Evolutionary conservation across 129 eudicot genomes (phyloP).

Genomic region (Pittosporum tobira): DNA sequence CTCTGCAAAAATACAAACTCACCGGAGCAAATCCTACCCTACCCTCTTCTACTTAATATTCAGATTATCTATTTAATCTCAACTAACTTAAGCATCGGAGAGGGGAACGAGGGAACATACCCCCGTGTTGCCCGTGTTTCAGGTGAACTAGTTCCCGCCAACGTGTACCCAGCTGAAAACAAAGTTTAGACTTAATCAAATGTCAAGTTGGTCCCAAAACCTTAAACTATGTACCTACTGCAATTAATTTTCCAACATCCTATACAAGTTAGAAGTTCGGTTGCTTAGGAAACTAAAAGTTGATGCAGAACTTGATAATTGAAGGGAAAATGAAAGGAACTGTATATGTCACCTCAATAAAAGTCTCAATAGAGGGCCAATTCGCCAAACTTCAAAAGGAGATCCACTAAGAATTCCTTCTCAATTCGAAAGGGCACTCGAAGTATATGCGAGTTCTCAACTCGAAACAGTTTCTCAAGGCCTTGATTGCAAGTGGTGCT

Average conservation of each 20-base stretch:
- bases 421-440: slow-evolving; percentile 87
- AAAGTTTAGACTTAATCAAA: no score
- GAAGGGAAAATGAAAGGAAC: background rate
- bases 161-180: no score
- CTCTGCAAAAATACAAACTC: no score
- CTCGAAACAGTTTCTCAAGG: slow-evolving; percentile 69
- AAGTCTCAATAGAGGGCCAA: slow-evolving; percentile 85
- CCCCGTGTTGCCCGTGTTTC: no score
- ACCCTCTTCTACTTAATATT: no score
- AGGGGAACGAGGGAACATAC: no score
- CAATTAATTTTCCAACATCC: slow-evolving; percentile 70
- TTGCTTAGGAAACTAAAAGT: background rate
- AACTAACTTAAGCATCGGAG: no score
- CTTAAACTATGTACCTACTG: no score
- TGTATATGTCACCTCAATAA: slow-evolving; percentile 59
- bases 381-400: slow-evolving; percentile 98
- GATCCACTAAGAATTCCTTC: slow-evolving; percentile 91
- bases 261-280: slow-evolving; percentile 1
- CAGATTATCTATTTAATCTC: no score
- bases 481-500: slow-evolving; percentile 94
- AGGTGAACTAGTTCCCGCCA: no score
- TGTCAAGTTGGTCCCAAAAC: no score
- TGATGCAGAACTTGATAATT: background rate
- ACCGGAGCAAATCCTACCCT: no score
- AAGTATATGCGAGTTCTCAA: slow-evolving; percentile 78